A percentile compares a stretch with the other conserved stretches of the same genome.
Evolutionary conservation across 306 rosid species (phyloP).

Genomic region (Biancaea sappan): DNA sequence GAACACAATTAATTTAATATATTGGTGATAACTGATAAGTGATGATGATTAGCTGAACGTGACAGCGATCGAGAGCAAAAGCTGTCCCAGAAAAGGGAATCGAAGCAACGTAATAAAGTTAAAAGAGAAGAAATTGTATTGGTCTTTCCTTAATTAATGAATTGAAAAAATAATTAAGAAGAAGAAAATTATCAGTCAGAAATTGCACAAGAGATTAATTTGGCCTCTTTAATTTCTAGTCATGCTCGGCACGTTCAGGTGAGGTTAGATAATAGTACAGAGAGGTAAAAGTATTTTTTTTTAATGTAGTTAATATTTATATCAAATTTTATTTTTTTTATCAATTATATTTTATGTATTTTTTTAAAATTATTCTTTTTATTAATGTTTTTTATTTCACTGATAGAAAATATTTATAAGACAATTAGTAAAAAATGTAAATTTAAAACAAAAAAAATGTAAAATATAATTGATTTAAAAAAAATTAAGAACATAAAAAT

Average conservation of each 20-base stretch:
- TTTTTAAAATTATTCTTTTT: too few relatives aligned
- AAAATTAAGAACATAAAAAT: too few relatives aligned
- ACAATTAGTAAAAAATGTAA: too few relatives aligned
- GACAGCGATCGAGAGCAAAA: slow-evolving; percentile 41
- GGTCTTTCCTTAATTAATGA: slow-evolving; percentile 16
- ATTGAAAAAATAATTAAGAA: not conserved
- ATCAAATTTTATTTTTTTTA: too few relatives aligned
- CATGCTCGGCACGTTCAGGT: slow-evolving; percentile 1
- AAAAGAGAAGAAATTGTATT: slow-evolving; percentile 40
- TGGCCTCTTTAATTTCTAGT: slow-evolving; percentile 31
- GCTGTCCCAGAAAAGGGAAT: slow-evolving; percentile 45
- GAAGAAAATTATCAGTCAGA: not conserved
- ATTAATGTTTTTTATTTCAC: too few relatives aligned
- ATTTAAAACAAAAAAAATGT: too few relatives aligned
- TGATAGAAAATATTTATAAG: too few relatives aligned
- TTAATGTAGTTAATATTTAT: too few relatives aligned
- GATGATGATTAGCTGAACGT: slow-evolving; percentile 47
- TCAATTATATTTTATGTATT: too few relatives aligned
- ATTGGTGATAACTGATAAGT: slow-evolving; percentile 37
- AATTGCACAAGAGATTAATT: slow-evolving; percentile 7
- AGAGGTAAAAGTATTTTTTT: too few relatives aligned
- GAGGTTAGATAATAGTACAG: not conserved
- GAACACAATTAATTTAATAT: slow-evolving; percentile 37
- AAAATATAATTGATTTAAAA: too few relatives aligned
- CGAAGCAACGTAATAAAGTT: slow-evolving; percentile 35